Base-by-base conservation (phyloP, 768 basidiomycete genomes). In the Termitomyces titanicus region DNA sequence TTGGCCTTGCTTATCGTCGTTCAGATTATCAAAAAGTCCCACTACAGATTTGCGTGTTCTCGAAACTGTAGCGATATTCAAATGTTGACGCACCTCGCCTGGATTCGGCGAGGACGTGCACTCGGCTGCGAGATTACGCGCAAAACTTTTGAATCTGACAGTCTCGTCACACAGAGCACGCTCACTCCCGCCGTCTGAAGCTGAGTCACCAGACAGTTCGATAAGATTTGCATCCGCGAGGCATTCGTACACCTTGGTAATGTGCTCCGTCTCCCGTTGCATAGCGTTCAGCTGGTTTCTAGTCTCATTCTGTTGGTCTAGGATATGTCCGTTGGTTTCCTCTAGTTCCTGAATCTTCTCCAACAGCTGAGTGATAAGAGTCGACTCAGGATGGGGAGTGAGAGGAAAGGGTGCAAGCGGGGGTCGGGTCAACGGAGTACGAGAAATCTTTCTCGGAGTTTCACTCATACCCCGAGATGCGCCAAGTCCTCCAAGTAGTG, bases 321-420 rank as follows among this genome's bases (percentile, higher is more conserved):
- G 72, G 39, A 93, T 90, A 53, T 81, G 79, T 7, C 72, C 58
- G 60, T 93, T 93, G 2, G 88, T 81, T 37, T 84, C 79, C 63
- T 93, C 89, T 1, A 93, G 76, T 65, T 93, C 90, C 45, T 79
- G 75, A 48, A 93, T 88, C 71, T 93, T 93, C 15, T 72, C 64
- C 40, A 92, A 70, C 7, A 93, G 79, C 65, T 89, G 85, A 10
- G 82, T 74, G n/a, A 92, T 79, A 50, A 93, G 75, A 59, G 68
- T 72, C 60, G 76, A 82, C 68, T 86, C 79, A 56, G 60, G 76
- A 60, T 56, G 54, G 39, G 63, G 55, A 20, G 60, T 53, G 43
- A 58, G 25, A 43, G 57, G 56, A 13, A 55, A 33, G 51, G 60
- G 50, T 5, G 51, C 49, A 22, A 46, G 42, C 18, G 60, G 53